Base-by-base conservation (phyloP, 208 protist species). In the Trypanosoma brucei region DNA sequence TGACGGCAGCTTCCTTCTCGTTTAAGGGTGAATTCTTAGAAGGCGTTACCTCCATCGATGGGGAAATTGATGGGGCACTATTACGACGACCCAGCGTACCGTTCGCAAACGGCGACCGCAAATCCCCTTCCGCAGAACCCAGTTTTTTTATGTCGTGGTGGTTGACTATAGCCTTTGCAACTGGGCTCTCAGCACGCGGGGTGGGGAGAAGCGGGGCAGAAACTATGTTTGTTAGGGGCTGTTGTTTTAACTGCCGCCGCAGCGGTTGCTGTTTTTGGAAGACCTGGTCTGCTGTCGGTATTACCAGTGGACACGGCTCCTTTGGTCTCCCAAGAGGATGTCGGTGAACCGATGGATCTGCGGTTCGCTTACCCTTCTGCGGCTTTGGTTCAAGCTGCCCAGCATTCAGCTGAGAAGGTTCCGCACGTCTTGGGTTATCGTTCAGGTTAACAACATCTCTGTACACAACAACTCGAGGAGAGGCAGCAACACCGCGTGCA, bases 51-150 rank as follows among this genome's bases (percentile, higher is more conserved):
- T 52, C 39, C 3, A 48, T 38, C 42, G 37, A 37, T 13, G 42
- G 50, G 37, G 46, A 37, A 58, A 40, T 33, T 40, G 35, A 51
- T 34, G 64, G 64, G 11, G 48, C 48, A 56, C 64, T 69, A 51
- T 37, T 58, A 33, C 56, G 64, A 48, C 64, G 54, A 14, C 40
- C 45, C 40, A 51, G 4, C 5, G 5, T 8, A 44, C 3, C 2
- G 22, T n/a, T 44, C 3, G 8, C 5, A 49, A 0, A 0, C 35
- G 3, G 22, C 30, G n/a, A 11, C 3, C 0, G 3, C n/a, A n/a
- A 14, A 34, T 52, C 3, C 13, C 7, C 42, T 50, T 61, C 40
- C 5, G 42, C 11, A 11, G 42, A 46, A 11, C 11, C 8, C 42
- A 6, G 42, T 11, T 46, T 46, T 11, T 0, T 46, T 0, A 11